Conservation (phyloP, 768 basidiomycete genomes). For the Lactarius vividus region DNA sequence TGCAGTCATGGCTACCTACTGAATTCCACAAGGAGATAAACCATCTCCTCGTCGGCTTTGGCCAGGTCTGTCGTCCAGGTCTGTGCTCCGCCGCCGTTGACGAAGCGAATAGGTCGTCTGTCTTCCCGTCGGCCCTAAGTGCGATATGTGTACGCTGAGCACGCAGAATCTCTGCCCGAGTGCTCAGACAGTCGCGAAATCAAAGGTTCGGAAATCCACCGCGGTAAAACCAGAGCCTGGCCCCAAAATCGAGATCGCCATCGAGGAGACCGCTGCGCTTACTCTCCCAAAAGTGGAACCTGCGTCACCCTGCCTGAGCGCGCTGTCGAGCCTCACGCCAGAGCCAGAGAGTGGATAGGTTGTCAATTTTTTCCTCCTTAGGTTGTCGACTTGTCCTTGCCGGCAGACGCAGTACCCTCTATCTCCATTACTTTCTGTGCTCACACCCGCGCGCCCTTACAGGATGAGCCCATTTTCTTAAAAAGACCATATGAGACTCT, state of each 20-base stretch:
- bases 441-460: not conserved
- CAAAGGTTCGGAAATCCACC: slow-evolving; percentile 24
- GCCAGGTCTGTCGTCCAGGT: slow-evolving; percentile 52
- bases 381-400: not conserved
- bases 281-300: slow-evolving; percentile 10
- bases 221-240: slow-evolving; percentile 26
- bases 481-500: too few relatives aligned
- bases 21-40: slow-evolving; percentile 76
- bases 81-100: not conserved
- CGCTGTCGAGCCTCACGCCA: slow-evolving; percentile 17
- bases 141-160: slow-evolving; percentile 60
- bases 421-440: not conserved
- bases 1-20: slow-evolving; percentile 81
- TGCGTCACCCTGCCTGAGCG: slow-evolving; percentile 10
- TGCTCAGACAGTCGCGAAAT: slow-evolving; percentile 38
- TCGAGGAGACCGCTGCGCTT: slow-evolving; percentile 33
- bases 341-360: slow-evolving; percentile 15
- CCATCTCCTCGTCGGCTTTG: slow-evolving; percentile 78
- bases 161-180: slow-evolving; percentile 63
- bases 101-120: slow-evolving; percentile 54
- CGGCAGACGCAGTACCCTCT: not conserved
- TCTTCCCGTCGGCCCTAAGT: slow-evolving; percentile 60
- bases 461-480: not conserved
- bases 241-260: slow-evolving; percentile 41
- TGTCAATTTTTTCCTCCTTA: not conserved